These are phyloP conservation scores for Mycena citricolor DNA, from an alignment of 1,284 basidiomycete genomes.

Conservation along the genomic window DNA sequence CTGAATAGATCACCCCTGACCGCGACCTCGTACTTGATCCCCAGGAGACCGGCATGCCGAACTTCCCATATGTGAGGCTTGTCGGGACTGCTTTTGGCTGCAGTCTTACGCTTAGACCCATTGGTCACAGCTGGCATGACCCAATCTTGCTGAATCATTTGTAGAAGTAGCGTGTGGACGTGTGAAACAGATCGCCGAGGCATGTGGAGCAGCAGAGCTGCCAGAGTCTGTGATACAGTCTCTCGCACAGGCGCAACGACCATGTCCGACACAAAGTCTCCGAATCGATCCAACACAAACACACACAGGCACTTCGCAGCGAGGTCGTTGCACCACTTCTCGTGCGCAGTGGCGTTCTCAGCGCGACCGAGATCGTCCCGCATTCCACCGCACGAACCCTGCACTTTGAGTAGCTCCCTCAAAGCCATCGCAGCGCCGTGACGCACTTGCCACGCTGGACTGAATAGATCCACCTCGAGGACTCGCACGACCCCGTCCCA, in stretches of 20 bases:
- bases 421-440: conserved; percentile 94
- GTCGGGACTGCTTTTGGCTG: conserved; percentile 38
- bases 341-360: conserved; percentile 70
- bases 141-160: conserved; percentile 93
- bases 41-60: conserved; percentile 93
- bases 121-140: conserved; percentile 34
- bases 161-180: conserved; percentile 82
- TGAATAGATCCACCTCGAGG: conserved; percentile 85
- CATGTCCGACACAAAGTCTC: conserved; percentile 96
- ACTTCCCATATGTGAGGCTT: conserved; percentile 91
- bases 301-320: conserved; percentile 88
- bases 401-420: conserved; percentile 84
- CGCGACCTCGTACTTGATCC: conserved; percentile 97
- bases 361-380: conserved; percentile 52
- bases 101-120: conserved; percentile 31
- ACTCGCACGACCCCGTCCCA: conserved; percentile 87
- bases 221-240: conserved; percentile 93
- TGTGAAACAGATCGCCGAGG: conserved; percentile 72
- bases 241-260: conserved; percentile 97
- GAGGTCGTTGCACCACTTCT: conserved; percentile 87
- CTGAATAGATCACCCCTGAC: conserved; percentile 83
- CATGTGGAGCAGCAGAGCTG: conserved; percentile 87
- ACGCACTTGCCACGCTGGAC: conserved; percentile 88
- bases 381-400: conserved; percentile 85
- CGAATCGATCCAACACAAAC: conserved; percentile 95